Evolutionary conservation across 2,329 filamentous ascomycete genomes (phyloP).

Genomic region (Xylogone sp.): DNA sequence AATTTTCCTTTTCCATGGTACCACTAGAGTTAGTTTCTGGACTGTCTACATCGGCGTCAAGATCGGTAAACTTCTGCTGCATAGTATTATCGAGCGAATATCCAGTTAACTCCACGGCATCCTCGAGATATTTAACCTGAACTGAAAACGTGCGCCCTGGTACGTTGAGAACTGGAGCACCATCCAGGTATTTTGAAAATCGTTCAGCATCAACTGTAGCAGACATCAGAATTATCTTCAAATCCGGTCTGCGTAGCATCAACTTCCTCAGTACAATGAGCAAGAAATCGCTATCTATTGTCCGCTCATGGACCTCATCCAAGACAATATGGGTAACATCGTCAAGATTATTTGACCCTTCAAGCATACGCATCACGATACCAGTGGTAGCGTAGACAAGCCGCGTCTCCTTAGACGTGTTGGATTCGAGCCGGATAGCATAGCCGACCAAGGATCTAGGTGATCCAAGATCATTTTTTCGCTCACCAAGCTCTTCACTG

Average conservation of each 20-base stretch:
- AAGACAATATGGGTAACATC: constrained; percentile 92
- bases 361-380: constrained; percentile 97
- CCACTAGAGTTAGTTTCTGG: constrained; percentile 47
- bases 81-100: constrained; percentile 55
- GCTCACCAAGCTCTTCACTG: constrained; percentile 90
- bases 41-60: constrained; percentile 55
- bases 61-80: constrained; percentile 48
- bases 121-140: constrained; percentile 81
- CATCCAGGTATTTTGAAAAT: constrained; percentile 84
- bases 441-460: constrained; percentile 84
- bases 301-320: constrained; percentile 96
- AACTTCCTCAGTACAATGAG: constrained; percentile 87
- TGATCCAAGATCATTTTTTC: constrained; percentile 76
- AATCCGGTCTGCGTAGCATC: constrained; percentile 68
- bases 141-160: constrained; percentile 94
- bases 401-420: constrained; percentile 74
- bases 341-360: constrained; percentile 77
- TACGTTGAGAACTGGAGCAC: constrained; percentile 83
- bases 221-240: constrained; percentile 96
- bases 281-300: constrained; percentile 95
- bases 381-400: constrained; percentile 86
- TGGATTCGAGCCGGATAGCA: constrained; percentile 88
- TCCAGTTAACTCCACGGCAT: constrained; percentile 83
- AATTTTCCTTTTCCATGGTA: constrained; percentile 46
- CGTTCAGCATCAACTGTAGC: constrained; percentile 90